Evolutionary conservation across 2,329 filamentous ascomycete species (phyloP).

Genomic region (Pseudogymnoascus sp.): DNA sequence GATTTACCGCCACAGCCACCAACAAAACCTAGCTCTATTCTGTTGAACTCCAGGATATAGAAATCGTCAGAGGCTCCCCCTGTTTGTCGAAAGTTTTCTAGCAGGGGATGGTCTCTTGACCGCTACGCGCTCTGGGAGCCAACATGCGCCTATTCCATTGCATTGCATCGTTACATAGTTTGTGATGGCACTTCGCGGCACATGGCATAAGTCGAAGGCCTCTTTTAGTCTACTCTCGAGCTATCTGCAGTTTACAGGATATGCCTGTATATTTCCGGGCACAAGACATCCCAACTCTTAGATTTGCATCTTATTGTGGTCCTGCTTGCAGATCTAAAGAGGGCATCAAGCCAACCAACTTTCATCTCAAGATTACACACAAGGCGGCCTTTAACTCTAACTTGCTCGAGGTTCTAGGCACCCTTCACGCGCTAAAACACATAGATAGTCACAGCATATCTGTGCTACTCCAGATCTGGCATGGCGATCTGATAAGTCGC

Average conservation of each 20-base stretch:
- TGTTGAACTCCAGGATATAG: background rate
- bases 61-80: background rate
- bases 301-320: background rate
- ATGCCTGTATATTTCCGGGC: background rate
- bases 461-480: background rate
- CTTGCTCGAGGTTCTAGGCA: background rate
- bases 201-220: background rate
- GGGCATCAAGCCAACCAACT: background rate
- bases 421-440: background rate
- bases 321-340: background rate
- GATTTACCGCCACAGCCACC: background rate
- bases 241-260: background rate
- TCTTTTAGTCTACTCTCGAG: background rate
- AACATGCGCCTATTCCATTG: background rate
- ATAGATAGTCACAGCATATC: background rate
- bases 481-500: background rate
- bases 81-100: background rate
- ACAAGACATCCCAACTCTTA: background rate
- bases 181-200: background rate
- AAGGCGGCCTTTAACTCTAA: background rate
- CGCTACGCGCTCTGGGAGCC: background rate
- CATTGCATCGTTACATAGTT: background rate
- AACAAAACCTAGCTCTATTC: background rate
- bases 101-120: background rate
- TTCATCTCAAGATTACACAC: background rate